These are phyloP conservation scores for Calonectria multiphialidica DNA, from an alignment of 2,329 filamentous ascomycete species.

Conservation along the genomic window DNA sequence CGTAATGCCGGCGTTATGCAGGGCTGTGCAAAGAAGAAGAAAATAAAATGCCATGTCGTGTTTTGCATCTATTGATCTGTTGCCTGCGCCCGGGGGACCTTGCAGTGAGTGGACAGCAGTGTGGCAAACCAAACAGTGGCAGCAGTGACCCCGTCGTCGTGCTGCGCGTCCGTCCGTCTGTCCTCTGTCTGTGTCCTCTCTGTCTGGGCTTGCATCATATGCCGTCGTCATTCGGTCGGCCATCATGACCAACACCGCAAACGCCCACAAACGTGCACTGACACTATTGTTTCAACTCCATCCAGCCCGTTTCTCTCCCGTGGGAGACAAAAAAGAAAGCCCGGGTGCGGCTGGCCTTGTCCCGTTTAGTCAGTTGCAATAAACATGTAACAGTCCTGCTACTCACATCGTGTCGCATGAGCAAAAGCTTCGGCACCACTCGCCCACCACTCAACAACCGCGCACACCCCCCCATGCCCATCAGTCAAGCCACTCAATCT, in stretches of 20 bases:
- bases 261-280: neutral
- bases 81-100: neutral
- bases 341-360: neutral
- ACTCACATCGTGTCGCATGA: slow-evolving; percentile 23
- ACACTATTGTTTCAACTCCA: neutral
- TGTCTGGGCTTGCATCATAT: neutral
- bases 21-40: neutral
- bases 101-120: too few species aligned
- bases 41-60: neutral
- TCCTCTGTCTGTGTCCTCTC: neutral
- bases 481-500: neutral
- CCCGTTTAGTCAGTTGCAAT: slow-evolving; percentile 18
- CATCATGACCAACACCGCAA: neutral
- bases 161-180: too few species aligned
- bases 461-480: neutral
- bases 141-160: too few species aligned
- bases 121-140: too few species aligned
- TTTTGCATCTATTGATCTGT: neutral
- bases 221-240: neutral
- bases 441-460: too few species aligned
- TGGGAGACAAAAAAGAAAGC: neutral
- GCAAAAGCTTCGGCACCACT: neutral
- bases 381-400: slow-evolving; percentile 40
- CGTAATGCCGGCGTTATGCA: neutral
- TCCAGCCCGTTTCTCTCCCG: neutral